Evolutionary conservation across 2,329 filamentous ascomycete genomes (phyloP).

Genomic region (Penicillium sclerotiorum): DNA sequence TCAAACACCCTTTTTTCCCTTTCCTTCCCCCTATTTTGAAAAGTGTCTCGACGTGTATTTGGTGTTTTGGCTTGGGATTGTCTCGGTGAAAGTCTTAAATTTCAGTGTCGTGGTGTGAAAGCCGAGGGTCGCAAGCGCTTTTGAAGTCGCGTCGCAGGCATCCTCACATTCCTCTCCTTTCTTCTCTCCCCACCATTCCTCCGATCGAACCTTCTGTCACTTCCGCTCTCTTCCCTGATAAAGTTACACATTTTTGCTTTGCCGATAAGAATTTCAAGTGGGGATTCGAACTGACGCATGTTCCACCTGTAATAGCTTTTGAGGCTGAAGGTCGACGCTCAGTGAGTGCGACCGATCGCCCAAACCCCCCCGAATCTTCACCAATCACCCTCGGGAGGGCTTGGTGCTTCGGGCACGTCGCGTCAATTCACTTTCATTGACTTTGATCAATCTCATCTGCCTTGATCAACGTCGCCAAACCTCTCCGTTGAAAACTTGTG

Average conservation of each 20-base stretch:
- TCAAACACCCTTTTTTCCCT: conserved; percentile 17
- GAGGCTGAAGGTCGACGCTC: conserved; percentile 23
- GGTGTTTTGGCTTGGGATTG: neutral
- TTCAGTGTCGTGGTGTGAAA: no score
- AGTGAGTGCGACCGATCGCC: conserved; percentile 29
- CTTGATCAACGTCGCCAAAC: no score
- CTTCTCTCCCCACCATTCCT: conserved; percentile 23
- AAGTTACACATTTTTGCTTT: conserved; percentile 21
- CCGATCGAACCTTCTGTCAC: conserved; percentile 24
- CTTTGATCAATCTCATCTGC: conserved; percentile 4
- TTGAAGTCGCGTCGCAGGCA: conserved; percentile 19
- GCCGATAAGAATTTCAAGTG: conserved; percentile 17
- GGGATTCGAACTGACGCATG: conserved; percentile 16
- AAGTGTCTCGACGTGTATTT: conserved; percentile 16
- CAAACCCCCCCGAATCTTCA: conserved; percentile 16
- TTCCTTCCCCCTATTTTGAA: conserved; percentile 13
- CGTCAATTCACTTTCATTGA: conserved; percentile 27
- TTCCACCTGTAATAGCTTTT: conserved; percentile 21
- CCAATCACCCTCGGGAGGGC: conserved; percentile 27
- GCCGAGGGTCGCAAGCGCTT: no score
- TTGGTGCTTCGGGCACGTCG: conserved; percentile 24
- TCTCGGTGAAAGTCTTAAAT: neutral
- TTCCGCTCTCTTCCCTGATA: conserved; percentile 14
- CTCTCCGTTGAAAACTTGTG: conserved; percentile 22
- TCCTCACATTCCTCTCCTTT: conserved; percentile 16